A percentile compares a stretch with the other conserved stretches of the same genome.
Conservation (phyloP, 2,329 filamentous ascomycete species). For the Ascochyta lentis region DNA sequence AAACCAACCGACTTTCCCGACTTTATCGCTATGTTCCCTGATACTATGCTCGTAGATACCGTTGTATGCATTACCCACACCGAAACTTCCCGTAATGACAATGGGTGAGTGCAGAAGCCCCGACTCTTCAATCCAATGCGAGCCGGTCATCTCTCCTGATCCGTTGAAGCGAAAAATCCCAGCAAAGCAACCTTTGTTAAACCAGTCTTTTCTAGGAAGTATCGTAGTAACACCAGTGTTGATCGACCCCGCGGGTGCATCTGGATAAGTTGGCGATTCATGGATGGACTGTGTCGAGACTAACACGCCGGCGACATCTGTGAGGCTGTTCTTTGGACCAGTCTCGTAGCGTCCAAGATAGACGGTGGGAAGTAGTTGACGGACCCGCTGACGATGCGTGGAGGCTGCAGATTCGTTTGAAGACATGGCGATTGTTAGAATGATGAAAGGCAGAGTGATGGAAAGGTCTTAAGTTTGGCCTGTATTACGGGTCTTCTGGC, state of each 20-base stretch:
- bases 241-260: constrained; percentile 38
- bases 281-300: constrained; percentile 52
- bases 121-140: constrained; percentile 68
- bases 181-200: constrained; percentile 51
- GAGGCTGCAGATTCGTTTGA: neutral
- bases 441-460: neutral
- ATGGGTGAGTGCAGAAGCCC: constrained; percentile 66
- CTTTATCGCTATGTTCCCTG: constrained; percentile 51
- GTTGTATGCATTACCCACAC: constrained; percentile 64
- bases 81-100: constrained; percentile 65
- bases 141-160: constrained; percentile 67
- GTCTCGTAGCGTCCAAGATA: constrained; percentile 47
- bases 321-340: constrained; percentile 52
- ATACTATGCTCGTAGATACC: constrained; percentile 65
- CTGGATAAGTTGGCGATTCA: constrained; percentile 35
- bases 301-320: constrained; percentile 54
- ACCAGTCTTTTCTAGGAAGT: constrained; percentile 52
- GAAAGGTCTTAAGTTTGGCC: neutral
- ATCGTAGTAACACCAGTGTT: constrained; percentile 56
- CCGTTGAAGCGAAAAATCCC: constrained; percentile 68
- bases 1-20: constrained; percentile 60
- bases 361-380: constrained; percentile 48
- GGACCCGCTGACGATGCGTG: constrained; percentile 42
- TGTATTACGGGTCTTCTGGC: neutral
- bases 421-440: constrained; percentile 16